A percentile compares a stretch with the other conserved stretches of the same genome.
Conservation (phyloP, 192 early-diverging fungal species). For the Gaertneriomyces semiglobifer region DNA sequence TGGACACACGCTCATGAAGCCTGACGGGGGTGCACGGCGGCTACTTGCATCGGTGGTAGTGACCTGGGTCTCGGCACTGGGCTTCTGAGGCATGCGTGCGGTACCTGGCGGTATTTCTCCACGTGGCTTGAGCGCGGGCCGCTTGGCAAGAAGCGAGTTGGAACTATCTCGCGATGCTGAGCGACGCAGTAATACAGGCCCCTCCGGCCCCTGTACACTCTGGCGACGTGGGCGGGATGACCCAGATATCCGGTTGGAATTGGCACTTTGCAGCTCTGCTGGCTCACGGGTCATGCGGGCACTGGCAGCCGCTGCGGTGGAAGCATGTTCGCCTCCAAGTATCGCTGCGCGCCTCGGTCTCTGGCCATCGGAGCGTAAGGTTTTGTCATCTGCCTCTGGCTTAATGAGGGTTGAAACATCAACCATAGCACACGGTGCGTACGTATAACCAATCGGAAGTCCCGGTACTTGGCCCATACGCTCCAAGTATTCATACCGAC, state of each 20-base stretch:
- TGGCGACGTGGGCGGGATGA: background rate
- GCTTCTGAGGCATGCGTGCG: slow-evolving; percentile 23
- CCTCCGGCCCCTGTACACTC: background rate
- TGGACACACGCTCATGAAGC: slow-evolving; percentile 43
- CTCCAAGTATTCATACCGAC: slow-evolving; percentile 47
- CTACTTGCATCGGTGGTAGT: slow-evolving; percentile 8
- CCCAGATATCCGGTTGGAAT: background rate
- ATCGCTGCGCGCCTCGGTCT: background rate
- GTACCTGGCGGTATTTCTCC: slow-evolving; percentile 29
- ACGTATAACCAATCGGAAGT: slow-evolving; percentile 53
- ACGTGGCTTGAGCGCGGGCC: slow-evolving; percentile 5
- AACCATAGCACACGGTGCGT: slow-evolving; percentile 39
- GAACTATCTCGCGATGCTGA: background rate
- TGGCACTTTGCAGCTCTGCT: background rate
- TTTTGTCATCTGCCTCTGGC: background rate
- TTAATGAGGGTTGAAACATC: slow-evolving; percentile 26
- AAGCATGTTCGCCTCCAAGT: background rate
- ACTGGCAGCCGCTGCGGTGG: background rate
- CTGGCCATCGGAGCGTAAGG: background rate
- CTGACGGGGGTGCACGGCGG: slow-evolving; percentile 29
- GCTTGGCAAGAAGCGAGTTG: background rate
- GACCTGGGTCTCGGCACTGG: too few relatives aligned
- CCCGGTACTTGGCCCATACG: slow-evolving; percentile 43
- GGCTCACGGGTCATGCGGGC: background rate
- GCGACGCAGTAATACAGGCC: background rate